phyloP scores from a whole-genome alignment of 2,329 filamentous ascomycete genomes.

The Fusarium sambucinum region DNA sequence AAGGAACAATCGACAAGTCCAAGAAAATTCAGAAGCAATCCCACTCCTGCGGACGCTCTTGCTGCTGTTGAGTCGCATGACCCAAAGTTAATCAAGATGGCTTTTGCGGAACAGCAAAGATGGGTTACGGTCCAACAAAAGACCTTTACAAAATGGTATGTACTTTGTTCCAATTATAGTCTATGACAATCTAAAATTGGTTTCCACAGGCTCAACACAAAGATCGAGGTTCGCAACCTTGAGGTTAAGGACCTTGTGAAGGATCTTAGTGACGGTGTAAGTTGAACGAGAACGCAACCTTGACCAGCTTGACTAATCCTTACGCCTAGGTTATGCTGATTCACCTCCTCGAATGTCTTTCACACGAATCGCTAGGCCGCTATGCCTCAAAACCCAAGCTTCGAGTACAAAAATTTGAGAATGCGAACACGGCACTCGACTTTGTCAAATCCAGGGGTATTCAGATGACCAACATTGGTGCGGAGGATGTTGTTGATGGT shows the following conservation, averaged over 20 bases:
- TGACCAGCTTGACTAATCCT: constrained; percentile 1
- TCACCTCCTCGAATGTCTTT: constrained; percentile 96
- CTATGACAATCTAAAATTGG: constrained; percentile 5
- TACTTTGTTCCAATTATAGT: not conserved
- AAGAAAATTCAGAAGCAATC: constrained; percentile 51
- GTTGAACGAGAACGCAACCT: constrained; percentile 53
- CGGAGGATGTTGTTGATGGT: constrained; percentile 97
- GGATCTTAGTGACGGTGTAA: constrained; percentile 93
- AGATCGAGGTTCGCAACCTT: constrained; percentile 81
- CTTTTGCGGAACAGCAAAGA: constrained; percentile 72
- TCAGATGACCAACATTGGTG: constrained; percentile 98
- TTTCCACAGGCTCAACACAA: constrained; percentile 86
- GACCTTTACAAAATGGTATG: constrained; percentile 94
- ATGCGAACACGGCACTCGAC: constrained; percentile 94
- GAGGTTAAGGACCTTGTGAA: constrained; percentile 87
- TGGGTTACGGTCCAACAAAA: constrained; percentile 93
- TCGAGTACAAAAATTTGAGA: constrained; percentile 96
- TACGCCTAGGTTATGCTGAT: constrained; percentile 85
- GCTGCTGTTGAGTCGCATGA: constrained; percentile 63
- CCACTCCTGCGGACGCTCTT: constrained; percentile 58
- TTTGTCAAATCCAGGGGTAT: constrained; percentile 93
- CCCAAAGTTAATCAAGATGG: constrained; percentile 69
- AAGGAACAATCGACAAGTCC: constrained; percentile 41
- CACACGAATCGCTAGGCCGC: constrained; percentile 91
- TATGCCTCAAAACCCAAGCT: constrained; percentile 97